phyloP scores from a whole-genome alignment of 352 stramenopile genomes.

The Phytophthora pisi region DNA sequence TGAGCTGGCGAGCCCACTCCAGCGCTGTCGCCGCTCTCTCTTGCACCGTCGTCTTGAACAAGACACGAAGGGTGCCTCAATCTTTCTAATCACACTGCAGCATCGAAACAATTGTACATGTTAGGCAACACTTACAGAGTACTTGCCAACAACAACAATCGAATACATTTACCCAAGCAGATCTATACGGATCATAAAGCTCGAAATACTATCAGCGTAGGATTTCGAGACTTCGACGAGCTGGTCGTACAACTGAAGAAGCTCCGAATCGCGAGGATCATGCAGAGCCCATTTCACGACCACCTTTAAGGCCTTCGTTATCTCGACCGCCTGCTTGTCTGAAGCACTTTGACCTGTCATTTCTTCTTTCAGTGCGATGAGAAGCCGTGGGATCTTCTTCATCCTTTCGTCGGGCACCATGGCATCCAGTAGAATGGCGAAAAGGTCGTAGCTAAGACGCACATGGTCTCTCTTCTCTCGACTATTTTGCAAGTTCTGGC shows the following conservation, averaged over 20 bases:
- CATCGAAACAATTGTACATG: background rate
- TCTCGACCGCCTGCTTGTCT: background rate
- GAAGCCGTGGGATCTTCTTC: background rate
- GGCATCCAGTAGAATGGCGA: background rate
- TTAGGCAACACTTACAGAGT: background rate
- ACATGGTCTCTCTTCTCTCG: background rate
- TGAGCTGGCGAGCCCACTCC: background rate
- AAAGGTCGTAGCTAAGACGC: background rate
- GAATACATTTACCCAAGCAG: background rate
- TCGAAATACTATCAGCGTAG: background rate
- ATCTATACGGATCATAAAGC: background rate
- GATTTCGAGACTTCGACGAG: background rate
- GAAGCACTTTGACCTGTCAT: background rate
- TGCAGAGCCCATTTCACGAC: background rate
- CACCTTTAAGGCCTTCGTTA: background rate
- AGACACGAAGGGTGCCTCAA: background rate
- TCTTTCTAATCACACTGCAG: background rate
- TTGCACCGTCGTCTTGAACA: background rate
- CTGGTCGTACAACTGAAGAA: background rate
- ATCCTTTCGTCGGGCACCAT: background rate
- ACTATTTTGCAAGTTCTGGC: background rate
- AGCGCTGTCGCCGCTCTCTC: background rate
- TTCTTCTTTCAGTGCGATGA: background rate
- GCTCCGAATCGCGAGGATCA: background rate
- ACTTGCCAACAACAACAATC: background rate